phyloP scores from a whole-genome alignment of 176 grass and related monocot species.

The Elymus sibiricus region DNA sequence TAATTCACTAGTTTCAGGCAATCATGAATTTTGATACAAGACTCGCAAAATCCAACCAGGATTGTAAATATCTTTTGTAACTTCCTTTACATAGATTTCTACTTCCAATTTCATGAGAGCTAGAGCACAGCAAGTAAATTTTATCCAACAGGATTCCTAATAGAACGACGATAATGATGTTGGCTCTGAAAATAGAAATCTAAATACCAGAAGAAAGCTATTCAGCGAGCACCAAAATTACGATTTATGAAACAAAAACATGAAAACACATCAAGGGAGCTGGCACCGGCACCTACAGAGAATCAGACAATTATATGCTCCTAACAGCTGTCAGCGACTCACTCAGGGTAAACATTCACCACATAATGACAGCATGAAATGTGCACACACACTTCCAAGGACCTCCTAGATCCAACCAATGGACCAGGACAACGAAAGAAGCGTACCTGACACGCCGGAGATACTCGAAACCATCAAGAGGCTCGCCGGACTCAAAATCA shows the following conservation, averaged over 20 bases:
- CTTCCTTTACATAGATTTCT: neutral
- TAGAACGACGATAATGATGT: neutral
- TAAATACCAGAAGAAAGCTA: neutral
- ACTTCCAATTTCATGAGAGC: neutral
- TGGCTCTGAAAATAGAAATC: neutral
- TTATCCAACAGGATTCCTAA: neutral
- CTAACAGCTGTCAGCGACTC: neutral
- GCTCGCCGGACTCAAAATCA: slow-evolving; percentile 84
- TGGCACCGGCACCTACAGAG: neutral
- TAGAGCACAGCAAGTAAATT: neutral
- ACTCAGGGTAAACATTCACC: neutral
- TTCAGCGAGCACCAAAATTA: neutral
- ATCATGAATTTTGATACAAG: neutral
- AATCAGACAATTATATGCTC: neutral
- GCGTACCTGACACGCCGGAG: slow-evolving; percentile 85
- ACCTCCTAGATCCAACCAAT: neutral
- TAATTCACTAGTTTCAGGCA: neutral
- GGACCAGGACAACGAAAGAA: neutral
- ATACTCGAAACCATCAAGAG: slow-evolving; percentile 83
- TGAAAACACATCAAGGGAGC: neutral
- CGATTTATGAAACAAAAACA: neutral
- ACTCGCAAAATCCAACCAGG: neutral
- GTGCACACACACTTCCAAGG: neutral
- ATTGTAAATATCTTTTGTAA: neutral
- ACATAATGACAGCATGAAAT: neutral